Base-by-base conservation (phyloP, 768 basidiomycete genomes). In the Rhodosporidiobolus odoratus region DNA sequence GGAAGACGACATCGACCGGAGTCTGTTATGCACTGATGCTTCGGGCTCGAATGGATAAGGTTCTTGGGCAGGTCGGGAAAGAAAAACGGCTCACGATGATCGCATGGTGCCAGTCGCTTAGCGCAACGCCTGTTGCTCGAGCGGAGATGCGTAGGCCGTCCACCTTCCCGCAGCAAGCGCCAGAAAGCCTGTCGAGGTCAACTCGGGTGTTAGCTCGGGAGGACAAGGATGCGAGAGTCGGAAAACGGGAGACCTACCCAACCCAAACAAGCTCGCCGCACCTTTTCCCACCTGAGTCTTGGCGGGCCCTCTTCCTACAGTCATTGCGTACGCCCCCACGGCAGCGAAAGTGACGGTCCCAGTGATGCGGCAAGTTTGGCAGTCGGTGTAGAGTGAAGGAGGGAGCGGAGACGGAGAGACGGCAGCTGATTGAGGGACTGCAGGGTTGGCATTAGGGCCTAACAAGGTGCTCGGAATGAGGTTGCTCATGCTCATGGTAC, bases 281-380 rank as follows among this genome's bases (percentile, higher is more conserved):
- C 60, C 72, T 37, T 63, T 58, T 10, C 72, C 72, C 13, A 60
- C 27, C 37, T 43, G 56, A 1, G 72, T 58, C 57, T 66, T 73
- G 1, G 72, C 72, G 13, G 52, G 48, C 0, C 38, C 40, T 19
- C 68, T 61, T 37, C 56, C 54, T 6, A 50, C 68, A 4, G 61
- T 52, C 34, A 69, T 58, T 19, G 72, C 72, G 52, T 73, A 73
- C 12, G 60, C 30, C 1, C 72, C 72, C 54, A 73, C 72, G 48
- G 61, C 64, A 45, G 72, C 62, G 52, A 73, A 73, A 27, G 72
- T 73, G 57, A 61, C 38, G 8, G 72, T 73, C 21, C 72, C 72
- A 4, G 68, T 69, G 48, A 69, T n/a, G 43, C 72, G 67, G 57
- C 72, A 73, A 19, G 72, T 43, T 35, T 66, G 48, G 61, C 72